Base-by-base conservation (phyloP, 2,329 filamentous ascomycete species). In the Colletotrichum sublineola region DNA sequence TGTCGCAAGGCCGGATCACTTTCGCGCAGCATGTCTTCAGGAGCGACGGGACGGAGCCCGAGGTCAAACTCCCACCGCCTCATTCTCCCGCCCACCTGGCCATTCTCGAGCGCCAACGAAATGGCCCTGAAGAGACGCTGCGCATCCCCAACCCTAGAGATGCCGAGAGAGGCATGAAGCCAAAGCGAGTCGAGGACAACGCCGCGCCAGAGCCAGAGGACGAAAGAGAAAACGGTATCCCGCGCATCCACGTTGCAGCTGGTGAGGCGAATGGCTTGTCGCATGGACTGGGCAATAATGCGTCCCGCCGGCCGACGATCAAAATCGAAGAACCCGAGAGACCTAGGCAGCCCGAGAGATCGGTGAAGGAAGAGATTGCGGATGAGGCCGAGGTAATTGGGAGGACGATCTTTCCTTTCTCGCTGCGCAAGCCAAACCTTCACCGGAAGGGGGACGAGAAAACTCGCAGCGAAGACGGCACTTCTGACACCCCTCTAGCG, bases 81-180 rank as follows among this genome's bases (percentile, higher is more conserved):
- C 80, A 89, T 60, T 85, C 87, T 44, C 87, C 93, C 56, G 93
- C 94, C 67, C 94, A 97, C 78, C 97, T 98, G 77, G 93, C 93
- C 7, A 96, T 98, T 77, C 81, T 98, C 18, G 91, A 97, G 80
- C 92, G 93, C 42, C 96, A 98, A 80, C 90, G 95, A 48, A 92
- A 94, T 68, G 86, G 86, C 1, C 90, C 91, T 74, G 92, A 90
- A 65, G 91, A 91, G 44, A 90, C 95, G 0, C 84, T 98, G 55
- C 92, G 94, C 52, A 98, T 99, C 77, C 96, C 96, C 0, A 95
- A 95, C 29, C 96, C 96, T 1, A 88, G 95, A 76, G 96, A 98
- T 78, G 95, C 93, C 61, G 96, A 99, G 77, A 90, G 90, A 63
- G 96, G 96, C 36, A 87, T 94, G 73, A 86, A 91, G 12, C 95